Percentiles rank a stretch among this genome's conserved stretches.
Evolutionary conservation across 495 filamentous ascomycete species (phyloP).

Genomic region (Cercophora samala): DNA sequence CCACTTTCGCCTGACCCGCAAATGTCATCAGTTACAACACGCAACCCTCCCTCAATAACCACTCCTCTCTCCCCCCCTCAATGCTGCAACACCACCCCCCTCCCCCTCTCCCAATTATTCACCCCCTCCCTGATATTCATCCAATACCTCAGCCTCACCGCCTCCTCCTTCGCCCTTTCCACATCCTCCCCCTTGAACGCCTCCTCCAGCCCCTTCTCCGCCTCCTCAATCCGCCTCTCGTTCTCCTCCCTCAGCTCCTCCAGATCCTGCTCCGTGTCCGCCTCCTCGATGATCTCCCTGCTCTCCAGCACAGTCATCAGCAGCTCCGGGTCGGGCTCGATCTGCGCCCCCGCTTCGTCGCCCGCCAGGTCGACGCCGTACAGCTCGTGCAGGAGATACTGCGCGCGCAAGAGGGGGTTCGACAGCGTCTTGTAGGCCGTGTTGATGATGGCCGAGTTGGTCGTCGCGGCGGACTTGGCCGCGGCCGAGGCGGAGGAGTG

Average conservation of each 20-base stretch:
- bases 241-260: constrained; percentile 61
- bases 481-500: constrained; percentile 34
- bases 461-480: constrained; percentile 54
- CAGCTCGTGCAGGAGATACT: constrained; percentile 69
- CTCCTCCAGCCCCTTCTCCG: constrained; percentile 55
- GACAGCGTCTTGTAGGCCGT: constrained; percentile 81
- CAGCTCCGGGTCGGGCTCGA: constrained; percentile 62
- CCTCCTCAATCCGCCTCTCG: constrained; percentile 58
- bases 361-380: constrained; percentile 72
- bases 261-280: constrained; percentile 60
- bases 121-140: constrained; percentile 78
- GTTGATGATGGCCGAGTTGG: constrained; percentile 74
- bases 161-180: constrained; percentile 63
- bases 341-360: constrained; percentile 68
- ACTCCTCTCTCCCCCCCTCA: constrained; percentile 23
- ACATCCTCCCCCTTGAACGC: constrained; percentile 67
- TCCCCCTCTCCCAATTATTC: constrained; percentile 76
- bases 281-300: constrained; percentile 79
- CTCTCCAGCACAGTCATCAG: constrained; percentile 86
- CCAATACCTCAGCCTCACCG: constrained; percentile 85
- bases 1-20: background rate
- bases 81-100: constrained; percentile 63
- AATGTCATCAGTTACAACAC: background rate
- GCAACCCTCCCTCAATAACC: background rate
- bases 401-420: constrained; percentile 71